Percentiles rank a stretch among this genome's conserved stretches.
Conservation (phyloP, 1,139 yeast genomes). For the Candida glucosophila region DNA sequence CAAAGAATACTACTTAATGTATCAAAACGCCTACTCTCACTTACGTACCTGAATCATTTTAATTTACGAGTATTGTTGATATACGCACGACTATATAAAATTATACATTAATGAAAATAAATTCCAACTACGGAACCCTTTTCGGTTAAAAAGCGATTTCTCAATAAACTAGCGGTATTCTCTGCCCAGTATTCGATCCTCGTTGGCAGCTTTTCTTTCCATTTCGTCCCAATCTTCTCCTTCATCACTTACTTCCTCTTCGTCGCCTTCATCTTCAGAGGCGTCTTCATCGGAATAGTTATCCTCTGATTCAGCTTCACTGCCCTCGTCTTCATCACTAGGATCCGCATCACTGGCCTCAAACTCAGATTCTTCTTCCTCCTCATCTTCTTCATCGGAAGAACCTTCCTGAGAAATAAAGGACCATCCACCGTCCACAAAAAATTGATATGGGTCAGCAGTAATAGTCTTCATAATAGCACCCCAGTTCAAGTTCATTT, state of each 20-base stretch:
- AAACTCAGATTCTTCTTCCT: constrained; percentile 52
- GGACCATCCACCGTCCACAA: constrained; percentile 93
- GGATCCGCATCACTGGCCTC: constrained; percentile 62
- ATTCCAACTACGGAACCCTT: no score
- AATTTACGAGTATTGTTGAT: no score
- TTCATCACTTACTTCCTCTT: constrained; percentile 42
- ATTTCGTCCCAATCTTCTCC: constrained; percentile 74
- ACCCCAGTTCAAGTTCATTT: constrained; percentile 92
- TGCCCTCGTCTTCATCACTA: constrained; percentile 62
- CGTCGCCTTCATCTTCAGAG: constrained; percentile 33
- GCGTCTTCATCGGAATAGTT: constrained; percentile 33
- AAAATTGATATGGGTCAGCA: constrained; percentile 91
- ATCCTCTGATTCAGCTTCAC: constrained; percentile 50
- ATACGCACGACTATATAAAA: no score
- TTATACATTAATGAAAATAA: no score
- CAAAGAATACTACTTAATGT: no score
- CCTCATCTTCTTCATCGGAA: constrained; percentile 55
- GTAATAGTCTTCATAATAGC: constrained; percentile 90
- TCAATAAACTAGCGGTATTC: no score
- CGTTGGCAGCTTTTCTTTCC: constrained; percentile 59
- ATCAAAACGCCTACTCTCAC: no score
- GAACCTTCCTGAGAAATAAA: constrained; percentile 72
- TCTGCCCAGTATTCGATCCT: constrained; percentile 32
- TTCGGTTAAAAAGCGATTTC: no score
- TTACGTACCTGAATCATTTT: no score